Evolutionary conservation across 2,329 filamentous ascomycete species (phyloP).

Genomic region (Xylaria sp.): DNA sequence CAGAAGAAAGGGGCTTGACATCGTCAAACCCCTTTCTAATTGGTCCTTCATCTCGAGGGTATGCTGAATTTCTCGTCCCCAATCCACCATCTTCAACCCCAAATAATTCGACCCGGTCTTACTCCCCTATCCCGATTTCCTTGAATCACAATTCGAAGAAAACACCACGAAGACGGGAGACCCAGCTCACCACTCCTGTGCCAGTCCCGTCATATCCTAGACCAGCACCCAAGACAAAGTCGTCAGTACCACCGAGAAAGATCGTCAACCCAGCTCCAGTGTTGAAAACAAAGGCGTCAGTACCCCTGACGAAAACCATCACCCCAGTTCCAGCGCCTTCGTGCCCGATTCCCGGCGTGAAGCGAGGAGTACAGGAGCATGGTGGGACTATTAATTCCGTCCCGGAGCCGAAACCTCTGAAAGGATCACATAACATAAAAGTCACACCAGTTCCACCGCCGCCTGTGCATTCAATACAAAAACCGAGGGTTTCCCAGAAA

Average conservation of each 20-base stretch:
- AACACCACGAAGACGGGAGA: conserved; percentile 8
- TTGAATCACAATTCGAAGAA: conserved; percentile 28
- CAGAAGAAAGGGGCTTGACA: background rate
- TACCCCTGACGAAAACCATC: conserved; percentile 6
- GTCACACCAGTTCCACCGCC: conserved; percentile 11
- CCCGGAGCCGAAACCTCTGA: conserved; percentile 10
- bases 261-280: conserved; percentile 27
- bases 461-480: background rate
- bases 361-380: background rate
- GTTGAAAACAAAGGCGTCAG: conserved; percentile 3
- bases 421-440: background rate
- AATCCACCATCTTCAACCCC: conserved; percentile 26
- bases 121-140: conserved; percentile 31
- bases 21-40: conserved; percentile 25
- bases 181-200: conserved; percentile 34
- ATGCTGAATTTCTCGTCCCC: conserved; percentile 31
- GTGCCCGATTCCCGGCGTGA: background rate
- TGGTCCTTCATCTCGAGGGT: conserved; percentile 31
- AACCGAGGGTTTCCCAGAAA: background rate
- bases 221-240: conserved; percentile 7
- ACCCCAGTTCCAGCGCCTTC: conserved; percentile 30
- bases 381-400: conserved; percentile 17
- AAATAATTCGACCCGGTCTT: conserved; percentile 8
- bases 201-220: conserved; percentile 32
- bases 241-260: background rate